These are phyloP conservation scores for Hyaloscypha finlandica DNA, from an alignment of 495 filamentous ascomycete species.

Conservation along the genomic window DNA sequence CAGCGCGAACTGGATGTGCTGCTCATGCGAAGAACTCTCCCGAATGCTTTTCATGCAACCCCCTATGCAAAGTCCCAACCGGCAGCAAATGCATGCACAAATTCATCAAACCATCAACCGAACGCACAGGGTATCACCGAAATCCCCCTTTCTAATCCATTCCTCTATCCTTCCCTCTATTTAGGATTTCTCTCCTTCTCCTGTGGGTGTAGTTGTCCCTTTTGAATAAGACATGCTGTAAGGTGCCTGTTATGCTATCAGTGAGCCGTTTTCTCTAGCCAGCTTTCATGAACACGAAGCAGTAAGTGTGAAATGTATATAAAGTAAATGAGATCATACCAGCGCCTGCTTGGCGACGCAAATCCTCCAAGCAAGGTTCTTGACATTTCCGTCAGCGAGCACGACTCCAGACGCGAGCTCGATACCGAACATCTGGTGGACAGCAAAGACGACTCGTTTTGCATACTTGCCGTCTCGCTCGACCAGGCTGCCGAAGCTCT, in stretches of 20 bases:
- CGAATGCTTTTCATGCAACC: slow-evolving; percentile 4
- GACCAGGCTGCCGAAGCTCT: slow-evolving; percentile 79
- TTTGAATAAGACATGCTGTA: slow-evolving; percentile 65
- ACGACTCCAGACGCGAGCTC: slow-evolving; percentile 95
- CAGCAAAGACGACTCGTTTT: slow-evolving; percentile 86
- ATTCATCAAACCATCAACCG: slow-evolving; percentile 1
- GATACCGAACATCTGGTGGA: slow-evolving; percentile 96
- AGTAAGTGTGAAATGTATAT: slow-evolving; percentile 22
- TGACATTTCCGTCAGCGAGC: slow-evolving; percentile 86
- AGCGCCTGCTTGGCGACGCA: slow-evolving; percentile 93
- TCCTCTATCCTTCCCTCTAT: slow-evolving; percentile 2
- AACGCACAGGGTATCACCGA: slow-evolving; percentile 17
- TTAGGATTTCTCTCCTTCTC: slow-evolving; percentile 37
- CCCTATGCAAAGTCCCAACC: slow-evolving; percentile 2
- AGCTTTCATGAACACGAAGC: not conserved
- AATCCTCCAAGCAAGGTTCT: slow-evolving; percentile 91
- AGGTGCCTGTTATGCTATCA: slow-evolving; percentile 49
- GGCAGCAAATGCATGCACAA: slow-evolving; percentile 4
- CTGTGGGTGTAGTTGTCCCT: slow-evolving; percentile 54
- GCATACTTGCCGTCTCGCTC: slow-evolving; percentile 88
- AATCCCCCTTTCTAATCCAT: not conserved
- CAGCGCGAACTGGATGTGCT: not conserved
- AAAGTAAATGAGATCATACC: slow-evolving; percentile 52
- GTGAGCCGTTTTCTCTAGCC: not conserved
- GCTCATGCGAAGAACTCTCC: not conserved